These are phyloP conservation scores for Salinomyces thailandicus DNA, from an alignment of 2,329 filamentous ascomycete genomes.

Conservation along the genomic window DNA sequence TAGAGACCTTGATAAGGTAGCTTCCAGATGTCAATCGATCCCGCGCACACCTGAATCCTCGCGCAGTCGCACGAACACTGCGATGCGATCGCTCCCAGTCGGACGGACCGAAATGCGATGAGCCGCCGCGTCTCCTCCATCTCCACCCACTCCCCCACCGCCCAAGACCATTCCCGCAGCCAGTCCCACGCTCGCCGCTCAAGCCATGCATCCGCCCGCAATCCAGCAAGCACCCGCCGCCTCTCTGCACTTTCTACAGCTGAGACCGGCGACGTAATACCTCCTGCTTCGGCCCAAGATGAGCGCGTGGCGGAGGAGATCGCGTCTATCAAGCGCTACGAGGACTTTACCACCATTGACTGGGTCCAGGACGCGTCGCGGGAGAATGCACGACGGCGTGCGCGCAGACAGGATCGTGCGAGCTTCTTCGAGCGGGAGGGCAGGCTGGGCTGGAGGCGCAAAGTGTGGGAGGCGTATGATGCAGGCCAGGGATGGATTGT, in stretches of 20 bases:
- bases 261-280: constrained; percentile 51
- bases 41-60: too few species aligned
- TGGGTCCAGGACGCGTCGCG: constrained; percentile 97
- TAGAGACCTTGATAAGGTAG: too few species aligned
- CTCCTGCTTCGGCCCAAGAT: constrained; percentile 45
- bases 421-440: constrained; percentile 60
- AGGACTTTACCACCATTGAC: constrained; percentile 96
- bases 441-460: constrained; percentile 68
- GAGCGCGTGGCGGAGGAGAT: constrained; percentile 86
- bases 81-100: constrained; percentile 16
- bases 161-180: neutral
- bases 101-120: constrained; percentile 26
- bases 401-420: constrained; percentile 59
- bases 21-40: too few species aligned
- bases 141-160: constrained; percentile 17
- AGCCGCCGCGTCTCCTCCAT: constrained; percentile 31
- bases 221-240: constrained; percentile 46
- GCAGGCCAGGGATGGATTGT: constrained; percentile 98
- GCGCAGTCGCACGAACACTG: constrained; percentile 1
- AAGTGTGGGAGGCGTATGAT: constrained; percentile 78
- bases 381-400: constrained; percentile 72
- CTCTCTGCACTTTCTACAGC: constrained; percentile 54
- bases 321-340: constrained; percentile 94
- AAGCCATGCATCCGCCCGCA: constrained; percentile 13
- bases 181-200: constrained; percentile 9